A percentile compares a stretch with the other conserved stretches of the same genome.
Evolutionary conservation across 139 green algal species (phyloP).

Genomic region (Chlamydomonas incerta): DNA sequence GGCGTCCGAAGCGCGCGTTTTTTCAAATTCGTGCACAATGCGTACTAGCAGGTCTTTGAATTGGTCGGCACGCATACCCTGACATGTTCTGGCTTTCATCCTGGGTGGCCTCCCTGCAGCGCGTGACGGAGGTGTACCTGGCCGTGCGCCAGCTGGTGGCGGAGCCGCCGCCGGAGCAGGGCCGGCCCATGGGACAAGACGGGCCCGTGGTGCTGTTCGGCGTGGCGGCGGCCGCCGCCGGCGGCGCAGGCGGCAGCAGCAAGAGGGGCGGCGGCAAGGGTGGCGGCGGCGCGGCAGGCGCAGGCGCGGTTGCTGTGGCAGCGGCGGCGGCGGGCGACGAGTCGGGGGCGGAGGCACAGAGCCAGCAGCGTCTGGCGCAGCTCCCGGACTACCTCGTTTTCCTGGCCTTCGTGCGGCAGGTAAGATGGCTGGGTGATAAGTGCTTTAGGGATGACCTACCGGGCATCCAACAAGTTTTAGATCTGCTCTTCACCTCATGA

Average conservation of each 20-base stretch:
- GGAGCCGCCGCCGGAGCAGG: constrained; percentile 22
- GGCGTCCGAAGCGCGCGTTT: too few species aligned
- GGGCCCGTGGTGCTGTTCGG: neutral
- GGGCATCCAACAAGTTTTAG: too few species aligned
- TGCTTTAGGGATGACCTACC: too few species aligned
- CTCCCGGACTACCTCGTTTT: constrained; percentile 44
- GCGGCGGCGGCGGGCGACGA: neutral
- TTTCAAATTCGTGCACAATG: too few species aligned
- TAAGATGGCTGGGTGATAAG: too few species aligned
- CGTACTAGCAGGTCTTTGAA: too few species aligned
- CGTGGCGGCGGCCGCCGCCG: neutral
- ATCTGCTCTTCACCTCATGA: too few species aligned
- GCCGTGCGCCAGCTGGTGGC: constrained; percentile 26
- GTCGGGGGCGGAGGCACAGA: neutral
- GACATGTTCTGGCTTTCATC: too few species aligned
- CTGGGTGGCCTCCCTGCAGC: too few species aligned
- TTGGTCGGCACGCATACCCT: too few species aligned
- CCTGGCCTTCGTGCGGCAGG: constrained; percentile 24
- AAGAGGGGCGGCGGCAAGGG: neutral
- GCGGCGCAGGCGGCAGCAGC: neutral
- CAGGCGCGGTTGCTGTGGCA: neutral
- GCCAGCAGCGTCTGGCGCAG: neutral
- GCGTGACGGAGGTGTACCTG: constrained; percentile 49
- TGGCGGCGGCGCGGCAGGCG: neutral
- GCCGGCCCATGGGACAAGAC: constrained; percentile 14